phyloP scores from a whole-genome alignment of 2,329 filamentous ascomycete genomes.

The Blastomyces emzantsi region DNA sequence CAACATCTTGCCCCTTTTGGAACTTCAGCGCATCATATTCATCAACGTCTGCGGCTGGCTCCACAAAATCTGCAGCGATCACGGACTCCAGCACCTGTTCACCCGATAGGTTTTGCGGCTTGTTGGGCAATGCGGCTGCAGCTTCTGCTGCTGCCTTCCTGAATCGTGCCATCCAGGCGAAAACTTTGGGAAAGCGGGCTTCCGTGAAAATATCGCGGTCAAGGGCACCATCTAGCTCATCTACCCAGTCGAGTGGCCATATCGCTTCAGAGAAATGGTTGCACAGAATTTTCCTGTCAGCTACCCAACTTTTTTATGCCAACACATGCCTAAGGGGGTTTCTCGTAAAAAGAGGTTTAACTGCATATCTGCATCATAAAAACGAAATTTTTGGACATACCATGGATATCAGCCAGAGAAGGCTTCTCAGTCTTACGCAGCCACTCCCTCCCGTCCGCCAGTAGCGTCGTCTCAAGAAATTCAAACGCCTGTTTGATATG shows the following conservation, averaged over 20 bases:
- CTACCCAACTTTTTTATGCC: background rate
- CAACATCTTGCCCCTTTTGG: slow-evolving; percentile 45
- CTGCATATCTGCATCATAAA: slow-evolving; percentile 5
- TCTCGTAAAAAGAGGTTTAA: background rate
- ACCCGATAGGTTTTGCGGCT: slow-evolving; percentile 41
- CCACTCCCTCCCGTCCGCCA: slow-evolving; percentile 60
- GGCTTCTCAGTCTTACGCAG: slow-evolving; percentile 47
- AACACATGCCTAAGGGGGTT: background rate
- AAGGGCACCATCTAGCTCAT: slow-evolving; percentile 47
- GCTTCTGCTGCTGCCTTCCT: slow-evolving; percentile 39
- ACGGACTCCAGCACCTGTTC: slow-evolving; percentile 29
- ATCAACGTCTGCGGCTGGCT: slow-evolving; percentile 40
- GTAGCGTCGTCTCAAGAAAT: slow-evolving; percentile 52
- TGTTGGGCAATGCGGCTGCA: slow-evolving; percentile 31
- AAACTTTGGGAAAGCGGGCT: slow-evolving; percentile 49
- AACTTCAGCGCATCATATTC: slow-evolving; percentile 46
- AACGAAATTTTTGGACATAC: slow-evolving; percentile 20
- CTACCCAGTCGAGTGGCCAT: slow-evolving; percentile 61
- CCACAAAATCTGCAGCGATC: slow-evolving; percentile 42
- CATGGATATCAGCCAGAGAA: slow-evolving; percentile 59
- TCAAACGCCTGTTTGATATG: slow-evolving; percentile 48
- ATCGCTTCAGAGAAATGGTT: slow-evolving; percentile 34
- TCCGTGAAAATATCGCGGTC: slow-evolving; percentile 45
- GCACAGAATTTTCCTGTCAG: slow-evolving; percentile 1
- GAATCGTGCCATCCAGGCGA: slow-evolving; percentile 58